A percentile compares a stretch with the other conserved stretches of the same genome.
Evolutionary conservation across 768 basidiomycete genomes (phyloP).

Genomic region (Russula griseocarnosa): DNA sequence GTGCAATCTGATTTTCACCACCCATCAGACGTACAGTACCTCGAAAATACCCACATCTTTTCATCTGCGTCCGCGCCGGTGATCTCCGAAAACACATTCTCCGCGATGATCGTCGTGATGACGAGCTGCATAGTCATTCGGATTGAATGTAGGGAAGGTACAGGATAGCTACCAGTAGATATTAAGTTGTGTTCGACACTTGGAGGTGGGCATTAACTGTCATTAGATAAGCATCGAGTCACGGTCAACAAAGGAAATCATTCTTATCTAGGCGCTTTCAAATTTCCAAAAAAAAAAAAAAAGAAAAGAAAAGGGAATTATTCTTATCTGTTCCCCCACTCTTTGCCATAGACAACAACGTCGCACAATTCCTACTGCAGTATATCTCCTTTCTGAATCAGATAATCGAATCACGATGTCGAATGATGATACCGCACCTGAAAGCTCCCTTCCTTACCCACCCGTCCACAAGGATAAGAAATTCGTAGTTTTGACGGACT

Average conservation of each 20-base stretch:
- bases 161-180: background rate
- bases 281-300: no score
- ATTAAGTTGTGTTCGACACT: no score
- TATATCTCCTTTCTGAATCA: background rate
- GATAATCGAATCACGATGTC: slow-evolving; percentile 8
- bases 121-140: background rate
- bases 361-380: background rate
- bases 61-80: background rate
- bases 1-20: background rate
- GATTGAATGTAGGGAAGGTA: background rate
- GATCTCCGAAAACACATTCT: background rate
- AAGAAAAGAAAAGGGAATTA: background rate
- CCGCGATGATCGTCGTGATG: background rate
- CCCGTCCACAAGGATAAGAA: slow-evolving; percentile 73
- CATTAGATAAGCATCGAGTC: slow-evolving; percentile 7
- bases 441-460: slow-evolving; percentile 76
- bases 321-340: background rate
- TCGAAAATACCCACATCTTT: background rate
- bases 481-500: slow-evolving; percentile 87
- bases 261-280: no score
- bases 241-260: background rate
- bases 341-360: background rate
- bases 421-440: slow-evolving; percentile 35
- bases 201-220: background rate
- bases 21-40: background rate